These are phyloP conservation scores for Aspergillus tubingensis DNA, from an alignment of 2,329 filamentous ascomycete species.

Conservation along the genomic window DNA sequence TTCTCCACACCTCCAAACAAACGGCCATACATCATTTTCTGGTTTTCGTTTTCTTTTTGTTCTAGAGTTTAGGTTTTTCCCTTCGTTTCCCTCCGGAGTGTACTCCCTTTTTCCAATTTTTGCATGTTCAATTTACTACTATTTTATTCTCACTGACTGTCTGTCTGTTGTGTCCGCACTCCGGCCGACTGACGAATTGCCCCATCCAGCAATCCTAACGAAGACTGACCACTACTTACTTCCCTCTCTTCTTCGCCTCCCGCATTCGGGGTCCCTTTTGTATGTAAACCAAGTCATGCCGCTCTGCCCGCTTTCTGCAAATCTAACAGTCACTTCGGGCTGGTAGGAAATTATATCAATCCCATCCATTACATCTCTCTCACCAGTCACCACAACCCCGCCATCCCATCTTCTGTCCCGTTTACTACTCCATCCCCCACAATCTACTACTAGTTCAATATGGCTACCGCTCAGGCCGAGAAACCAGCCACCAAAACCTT, in stretches of 20 bases:
- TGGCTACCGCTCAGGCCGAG: constrained; percentile 29
- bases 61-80: not conserved
- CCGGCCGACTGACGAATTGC: not conserved
- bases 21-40: not conserved
- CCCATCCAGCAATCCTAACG: not conserved
- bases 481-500: constrained; percentile 32
- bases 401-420: not conserved
- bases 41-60: not conserved
- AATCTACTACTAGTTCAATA: constrained; percentile 17
- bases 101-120: too few relatives aligned
- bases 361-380: not conserved
- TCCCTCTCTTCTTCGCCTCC: not conserved
- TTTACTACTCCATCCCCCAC: not conserved
- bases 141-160: too few relatives aligned
- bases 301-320: not conserved
- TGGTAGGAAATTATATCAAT: not conserved
- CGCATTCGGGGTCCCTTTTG: not conserved
- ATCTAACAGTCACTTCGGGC: too few relatives aligned
- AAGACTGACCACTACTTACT: too few relatives aligned
- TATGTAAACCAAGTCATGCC: not conserved
- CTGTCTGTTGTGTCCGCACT: too few relatives aligned
- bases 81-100: too few relatives aligned
- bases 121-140: too few relatives aligned
- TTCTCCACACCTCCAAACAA: too few relatives aligned
- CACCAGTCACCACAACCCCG: not conserved